Evolutionary conservation across 2,329 filamentous ascomycete genomes (phyloP), one percentile per base, ranked within the genome.

Genomic region (Alternaria angustiovoidea): DNA sequence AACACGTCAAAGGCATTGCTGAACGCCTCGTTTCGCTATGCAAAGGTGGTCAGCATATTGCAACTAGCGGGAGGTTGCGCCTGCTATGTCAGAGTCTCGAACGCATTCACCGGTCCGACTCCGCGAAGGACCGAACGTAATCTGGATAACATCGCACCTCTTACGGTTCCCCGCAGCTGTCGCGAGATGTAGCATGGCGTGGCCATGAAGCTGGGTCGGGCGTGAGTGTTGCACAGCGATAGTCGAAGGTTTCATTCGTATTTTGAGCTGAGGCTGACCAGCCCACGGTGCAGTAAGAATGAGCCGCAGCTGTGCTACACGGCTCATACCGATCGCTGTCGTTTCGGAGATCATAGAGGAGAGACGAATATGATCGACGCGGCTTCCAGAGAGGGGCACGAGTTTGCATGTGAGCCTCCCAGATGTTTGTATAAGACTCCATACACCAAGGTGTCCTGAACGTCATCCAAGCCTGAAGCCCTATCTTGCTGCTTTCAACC

Each of bases 121-220:
- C 42, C 22, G 18, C 44, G 32, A 48, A 46, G 18, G 20, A n/a
- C 53, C 24, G 54, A 55, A 57, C 38, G 34, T 22, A 43, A 38
- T 42, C 16, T 26, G 49, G 42, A 26, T 48, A 32, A 36, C 26
- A 34, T 18, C 46, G 53, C 53, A 20, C 22, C 28, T 44, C 22
- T 42, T 41, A 60, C 60, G 60, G 60, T 60, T 62, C 60, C 60
- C 60, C 60, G 57, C 60, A 62, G 57, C 3, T 39, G 16, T 56
- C 38, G 24, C 44, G 28, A 26, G 14, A 14, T n/a, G 30, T 36
- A 38, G 24, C 30, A 28, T 46, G 44, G 38, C 11, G 22, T 41
- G 28, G 14, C 32, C 30, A 41, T 18, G 18, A 30, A 41, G 30
- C 8, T 56, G 24, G 24, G 32, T 20, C 32, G 51, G 16, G 16